Conservation (phyloP, 2,329 filamentous ascomycete species). For the Exophiala sideris region DNA sequence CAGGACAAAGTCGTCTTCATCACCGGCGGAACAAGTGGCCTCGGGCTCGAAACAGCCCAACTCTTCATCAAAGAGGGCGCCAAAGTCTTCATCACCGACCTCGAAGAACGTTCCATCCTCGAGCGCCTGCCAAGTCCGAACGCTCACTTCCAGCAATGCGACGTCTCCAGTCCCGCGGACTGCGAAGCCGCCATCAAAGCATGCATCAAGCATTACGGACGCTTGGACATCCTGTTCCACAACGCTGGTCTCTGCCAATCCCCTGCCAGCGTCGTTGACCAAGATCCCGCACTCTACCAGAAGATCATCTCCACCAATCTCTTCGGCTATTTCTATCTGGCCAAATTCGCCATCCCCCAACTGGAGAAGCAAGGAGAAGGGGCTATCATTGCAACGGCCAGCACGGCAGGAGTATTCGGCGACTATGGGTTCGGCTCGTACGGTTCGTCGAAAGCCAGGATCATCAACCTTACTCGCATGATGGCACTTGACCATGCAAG, state of each 20-base stretch:
- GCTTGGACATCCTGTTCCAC: slow-evolving; percentile 90
- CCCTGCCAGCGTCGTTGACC: slow-evolving; percentile 45
- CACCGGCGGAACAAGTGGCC: slow-evolving; percentile 8
- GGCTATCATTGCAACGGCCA: slow-evolving; percentile 42
- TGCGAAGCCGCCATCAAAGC: slow-evolving; percentile 5
- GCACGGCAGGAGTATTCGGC: slow-evolving; percentile 1
- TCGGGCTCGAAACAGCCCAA: background rate
- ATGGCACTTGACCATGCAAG: slow-evolving; percentile 42
- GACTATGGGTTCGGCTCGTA: slow-evolving; percentile 32
- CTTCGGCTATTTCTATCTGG: slow-evolving; percentile 11
- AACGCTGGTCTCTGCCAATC: slow-evolving; percentile 59
- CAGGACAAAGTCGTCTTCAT: slow-evolving; percentile 6
- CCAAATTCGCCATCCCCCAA: slow-evolving; percentile 64
- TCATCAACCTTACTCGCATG: slow-evolving; percentile 44
- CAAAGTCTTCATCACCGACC: slow-evolving; percentile 7
- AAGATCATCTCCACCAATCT: slow-evolving; percentile 65
- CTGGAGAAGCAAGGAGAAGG: slow-evolving; percentile 74
- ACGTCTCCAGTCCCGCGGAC: slow-evolving; percentile 12
- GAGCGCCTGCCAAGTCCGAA: background rate
- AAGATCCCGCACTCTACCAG: slow-evolving; percentile 89
- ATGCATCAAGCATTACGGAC: slow-evolving; percentile 10
- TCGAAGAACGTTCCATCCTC: slow-evolving; percentile 10
- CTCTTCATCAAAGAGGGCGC: slow-evolving; percentile 13
- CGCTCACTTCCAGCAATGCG: slow-evolving; percentile 4
- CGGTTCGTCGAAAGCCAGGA: slow-evolving; percentile 47